A percentile compares a stretch with the other conserved stretches of the same genome.
phyloP scores from a whole-genome alignment of 1,284 basidiomycete species.

The Macrocybe sp. region DNA sequence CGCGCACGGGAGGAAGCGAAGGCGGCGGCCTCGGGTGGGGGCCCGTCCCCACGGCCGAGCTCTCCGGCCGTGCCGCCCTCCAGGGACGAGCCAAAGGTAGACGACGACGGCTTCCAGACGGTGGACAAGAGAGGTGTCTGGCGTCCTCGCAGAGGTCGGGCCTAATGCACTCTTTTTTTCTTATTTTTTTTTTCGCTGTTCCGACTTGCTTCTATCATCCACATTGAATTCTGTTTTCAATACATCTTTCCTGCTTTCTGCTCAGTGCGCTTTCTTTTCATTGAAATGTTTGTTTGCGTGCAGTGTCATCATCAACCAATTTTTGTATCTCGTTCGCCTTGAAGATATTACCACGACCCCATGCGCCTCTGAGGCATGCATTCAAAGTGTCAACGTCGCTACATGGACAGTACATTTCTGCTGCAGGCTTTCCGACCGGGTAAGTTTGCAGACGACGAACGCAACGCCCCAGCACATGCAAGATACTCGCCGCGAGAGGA shows the following conservation, averaged over 20 bases:
- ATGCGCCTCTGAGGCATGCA: no score
- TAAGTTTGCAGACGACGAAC: no score
- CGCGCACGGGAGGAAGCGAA: conserved; percentile 50
- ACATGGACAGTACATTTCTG: no score
- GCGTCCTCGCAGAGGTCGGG: conserved; percentile 12
- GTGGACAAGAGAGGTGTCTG: conserved; percentile 25
- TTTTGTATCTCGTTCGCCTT: no score
- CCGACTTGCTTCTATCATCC: not conserved
- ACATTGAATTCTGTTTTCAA: not conserved
- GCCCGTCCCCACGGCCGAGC: conserved; percentile 27
- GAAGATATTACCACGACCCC: no score
- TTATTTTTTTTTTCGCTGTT: not conserved
- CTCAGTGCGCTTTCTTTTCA: no score
- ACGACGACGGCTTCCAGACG: conserved; percentile 71
- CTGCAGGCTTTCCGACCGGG: no score
- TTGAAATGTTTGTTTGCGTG: no score
- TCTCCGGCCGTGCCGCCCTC: conserved; percentile 31
- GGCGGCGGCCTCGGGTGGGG: conserved; percentile 20
- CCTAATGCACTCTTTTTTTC: conserved; percentile 2
- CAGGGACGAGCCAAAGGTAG: conserved; percentile 40
- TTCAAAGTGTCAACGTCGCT: no score
- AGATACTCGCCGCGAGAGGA: no score
- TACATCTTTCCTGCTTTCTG: not conserved
- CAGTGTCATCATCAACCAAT: no score
- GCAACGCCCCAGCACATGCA: no score